Evolutionary conservation across 768 basidiomycete genomes (phyloP).

Genomic region (Tubosaeta brunneosetosa): DNA sequence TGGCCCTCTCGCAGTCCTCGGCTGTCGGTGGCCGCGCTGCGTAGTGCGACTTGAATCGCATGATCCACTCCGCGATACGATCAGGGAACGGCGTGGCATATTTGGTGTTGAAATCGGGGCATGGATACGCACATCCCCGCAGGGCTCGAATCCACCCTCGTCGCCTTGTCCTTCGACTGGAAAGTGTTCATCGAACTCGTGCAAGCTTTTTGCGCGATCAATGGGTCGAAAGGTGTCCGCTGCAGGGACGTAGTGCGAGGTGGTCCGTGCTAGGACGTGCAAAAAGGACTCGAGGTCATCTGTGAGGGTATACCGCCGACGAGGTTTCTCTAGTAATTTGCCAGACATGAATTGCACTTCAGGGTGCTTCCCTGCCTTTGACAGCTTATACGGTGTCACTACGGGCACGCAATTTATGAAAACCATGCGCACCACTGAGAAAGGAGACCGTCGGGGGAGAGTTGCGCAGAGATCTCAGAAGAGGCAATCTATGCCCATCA

Average conservation of each 20-base stretch:
- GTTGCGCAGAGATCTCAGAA: constrained; percentile 62
- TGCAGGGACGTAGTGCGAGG: neutral
- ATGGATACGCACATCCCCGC: neutral
- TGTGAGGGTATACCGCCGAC: neutral
- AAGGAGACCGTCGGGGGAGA: constrained; percentile 63
- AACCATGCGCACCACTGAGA: too few species aligned
- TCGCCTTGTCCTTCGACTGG: neutral
- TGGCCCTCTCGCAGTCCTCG: neutral
- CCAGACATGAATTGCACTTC: too few species aligned
- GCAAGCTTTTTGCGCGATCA: neutral
- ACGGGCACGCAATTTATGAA: too few species aligned
- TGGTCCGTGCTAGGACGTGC: neutral
- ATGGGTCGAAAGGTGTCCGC: neutral
- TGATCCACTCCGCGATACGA: neutral
- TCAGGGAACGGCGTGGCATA: neutral
- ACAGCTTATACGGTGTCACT: too few species aligned
- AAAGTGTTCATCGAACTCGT: neutral
- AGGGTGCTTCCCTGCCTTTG: too few species aligned
- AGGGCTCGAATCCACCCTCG: neutral
- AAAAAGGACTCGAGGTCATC: neutral
- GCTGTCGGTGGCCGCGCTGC: neutral
- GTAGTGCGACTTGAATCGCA: neutral
- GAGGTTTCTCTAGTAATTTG: neutral
- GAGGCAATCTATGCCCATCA: constrained; percentile 69
- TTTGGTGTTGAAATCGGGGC: neutral